Percentiles rank a stretch among this genome's conserved stretches.
phyloP scores from a whole-genome alignment of 257 asterid genomes.

The Solanum clarkiae region DNA sequence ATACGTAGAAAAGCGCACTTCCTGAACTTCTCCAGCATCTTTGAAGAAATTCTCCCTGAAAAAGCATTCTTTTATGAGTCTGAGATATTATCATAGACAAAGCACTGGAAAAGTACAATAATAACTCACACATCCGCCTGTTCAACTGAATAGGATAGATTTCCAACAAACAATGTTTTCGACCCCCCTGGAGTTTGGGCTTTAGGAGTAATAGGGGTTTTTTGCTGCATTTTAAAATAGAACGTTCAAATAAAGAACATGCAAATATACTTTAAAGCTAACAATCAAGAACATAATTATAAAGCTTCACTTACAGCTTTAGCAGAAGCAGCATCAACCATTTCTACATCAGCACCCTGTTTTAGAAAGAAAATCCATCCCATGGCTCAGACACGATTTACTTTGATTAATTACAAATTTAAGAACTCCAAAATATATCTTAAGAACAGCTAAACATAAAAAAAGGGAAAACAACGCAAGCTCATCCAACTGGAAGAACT shows the following conservation, averaged over 20 bases:
- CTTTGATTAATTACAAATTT: not conserved
- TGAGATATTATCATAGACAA: not conserved
- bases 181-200: slow-evolving; percentile 27
- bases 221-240: slow-evolving; percentile 24
- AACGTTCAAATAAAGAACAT: not conserved
- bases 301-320: slow-evolving; percentile 25
- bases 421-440: not conserved
- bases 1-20: slow-evolving; percentile 45
- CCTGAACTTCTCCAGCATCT: slow-evolving; percentile 56
- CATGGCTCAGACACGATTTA: not conserved
- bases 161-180: slow-evolving; percentile 68
- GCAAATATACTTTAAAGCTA: not conserved
- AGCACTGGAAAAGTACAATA: not conserved
- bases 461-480: not conserved
- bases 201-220: slow-evolving; percentile 33
- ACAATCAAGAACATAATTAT: not conserved
- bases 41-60: slow-evolving; percentile 66
- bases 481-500: not conserved
- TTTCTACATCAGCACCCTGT: slow-evolving; percentile 48
- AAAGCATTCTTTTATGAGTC: not conserved
- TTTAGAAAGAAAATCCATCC: not conserved
- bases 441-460: not conserved
- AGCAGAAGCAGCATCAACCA: slow-evolving; percentile 25
- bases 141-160: slow-evolving; percentile 46
- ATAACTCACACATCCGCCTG: slow-evolving; percentile 51